Conservation (phyloP, 179 eudicot species). For the Amaranthus tricolor region DNA sequence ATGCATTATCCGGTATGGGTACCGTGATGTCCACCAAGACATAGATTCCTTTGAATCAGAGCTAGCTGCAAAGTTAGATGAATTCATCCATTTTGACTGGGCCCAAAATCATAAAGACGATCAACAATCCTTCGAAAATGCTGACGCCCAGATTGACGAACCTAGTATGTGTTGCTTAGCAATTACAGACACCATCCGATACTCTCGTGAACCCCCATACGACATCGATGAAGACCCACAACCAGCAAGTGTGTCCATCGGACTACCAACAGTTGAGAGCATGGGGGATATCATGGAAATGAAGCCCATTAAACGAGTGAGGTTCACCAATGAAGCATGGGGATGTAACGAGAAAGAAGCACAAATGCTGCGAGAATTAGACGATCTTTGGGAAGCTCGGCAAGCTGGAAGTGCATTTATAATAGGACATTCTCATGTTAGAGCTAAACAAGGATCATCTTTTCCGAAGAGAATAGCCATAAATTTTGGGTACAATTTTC, state of each 20-base stretch:
- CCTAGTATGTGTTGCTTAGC: conserved; percentile 51
- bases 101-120: conserved; percentile 23
- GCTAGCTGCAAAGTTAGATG: conserved; percentile 56
- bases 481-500: conserved; percentile 76
- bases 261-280: conserved; percentile 54
- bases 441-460: conserved; percentile 82
- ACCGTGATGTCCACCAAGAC: conserved; percentile 93
- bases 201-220: conserved; percentile 42
- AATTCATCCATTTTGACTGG: conserved; percentile 77
- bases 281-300: conserved; percentile 51
- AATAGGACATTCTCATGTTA: conserved; percentile 80
- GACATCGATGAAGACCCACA: conserved; percentile 54
- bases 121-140: conserved; percentile 29
- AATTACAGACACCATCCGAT: conserved; percentile 50
- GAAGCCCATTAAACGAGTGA: conserved; percentile 39
- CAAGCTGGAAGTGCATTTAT: conserved; percentile 89
- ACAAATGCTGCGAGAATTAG: conserved; percentile 58
- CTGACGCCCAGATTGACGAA: conserved; percentile 24
- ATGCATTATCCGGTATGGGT: conserved; percentile 87
- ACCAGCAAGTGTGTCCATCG: conserved; percentile 69
- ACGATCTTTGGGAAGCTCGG: conserved; percentile 64
- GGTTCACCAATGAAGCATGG: conserved; percentile 47
- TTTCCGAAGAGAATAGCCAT: conserved; percentile 62
- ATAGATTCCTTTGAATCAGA: conserved; percentile 85
- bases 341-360: conserved; percentile 35